Evolutionary conservation across 257 asterid species (phyloP).

Genomic region (Forsythia suspensa): DNA sequence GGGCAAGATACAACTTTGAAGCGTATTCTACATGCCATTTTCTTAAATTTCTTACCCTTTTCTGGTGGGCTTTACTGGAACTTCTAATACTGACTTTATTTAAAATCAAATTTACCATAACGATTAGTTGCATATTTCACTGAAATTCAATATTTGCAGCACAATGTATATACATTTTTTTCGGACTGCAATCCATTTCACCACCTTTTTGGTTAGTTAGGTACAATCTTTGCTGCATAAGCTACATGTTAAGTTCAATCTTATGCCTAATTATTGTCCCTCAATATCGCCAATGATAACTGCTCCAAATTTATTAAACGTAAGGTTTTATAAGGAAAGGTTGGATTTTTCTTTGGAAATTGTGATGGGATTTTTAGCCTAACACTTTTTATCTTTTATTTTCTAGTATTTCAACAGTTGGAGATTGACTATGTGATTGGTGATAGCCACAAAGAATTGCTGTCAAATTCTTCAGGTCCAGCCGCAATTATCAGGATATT

Average conservation of each 20-base stretch:
- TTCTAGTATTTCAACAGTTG: conserved; percentile 84
- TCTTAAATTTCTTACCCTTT: not conserved
- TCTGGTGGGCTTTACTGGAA: not conserved
- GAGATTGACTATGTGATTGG: conserved; percentile 91
- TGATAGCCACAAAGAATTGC: conserved; percentile 66
- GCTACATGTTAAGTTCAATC: not conserved
- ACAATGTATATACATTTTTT: not conserved
- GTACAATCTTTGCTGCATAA: conserved; percentile 4
- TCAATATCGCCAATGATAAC: not conserved
- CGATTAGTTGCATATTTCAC: not conserved
- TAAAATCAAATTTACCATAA: not conserved
- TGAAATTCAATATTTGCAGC: not conserved
- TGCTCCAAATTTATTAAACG: not conserved
- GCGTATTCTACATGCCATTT: not conserved
- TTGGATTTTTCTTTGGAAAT: not conserved
- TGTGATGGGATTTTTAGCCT: conserved; percentile 11
- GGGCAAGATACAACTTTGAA: not conserved
- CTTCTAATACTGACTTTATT: not conserved
- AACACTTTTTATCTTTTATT: conserved; percentile 12
- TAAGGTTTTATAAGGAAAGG: conserved; percentile 1
- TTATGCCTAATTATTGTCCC: not conserved
- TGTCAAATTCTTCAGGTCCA: conserved; percentile 71
- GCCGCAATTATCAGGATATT: conserved; percentile 88
- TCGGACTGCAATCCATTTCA: conserved; percentile 4
- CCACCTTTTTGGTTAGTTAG: not conserved